Evolutionary conservation across 768 basidiomycete species (phyloP).

Genomic region (Lanmaoa pseudosensibilis): DNA sequence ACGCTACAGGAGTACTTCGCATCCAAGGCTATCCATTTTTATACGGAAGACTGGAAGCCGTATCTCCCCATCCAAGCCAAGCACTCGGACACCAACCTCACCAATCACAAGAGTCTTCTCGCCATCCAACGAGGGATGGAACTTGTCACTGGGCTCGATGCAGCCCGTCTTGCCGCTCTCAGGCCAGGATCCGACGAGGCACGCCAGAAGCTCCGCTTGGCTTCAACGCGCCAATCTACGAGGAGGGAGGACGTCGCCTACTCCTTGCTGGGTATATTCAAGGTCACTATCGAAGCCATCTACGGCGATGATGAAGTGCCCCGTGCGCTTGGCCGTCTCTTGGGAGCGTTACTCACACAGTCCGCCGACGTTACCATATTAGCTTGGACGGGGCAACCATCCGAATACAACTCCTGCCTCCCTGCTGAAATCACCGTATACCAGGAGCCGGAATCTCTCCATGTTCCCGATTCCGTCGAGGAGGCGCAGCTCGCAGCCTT

Average conservation of each 20-base stretch:
- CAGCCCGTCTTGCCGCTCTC: neutral
- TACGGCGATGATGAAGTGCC: constrained; percentile 24
- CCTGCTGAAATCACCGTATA: constrained; percentile 20
- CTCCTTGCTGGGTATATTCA: constrained; percentile 25
- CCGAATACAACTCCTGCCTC: constrained; percentile 24
- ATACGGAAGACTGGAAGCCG: constrained; percentile 23
- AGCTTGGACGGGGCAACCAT: constrained; percentile 18
- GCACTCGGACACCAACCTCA: neutral
- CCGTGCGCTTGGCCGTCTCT: constrained; percentile 23
- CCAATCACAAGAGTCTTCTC: constrained; percentile 11
- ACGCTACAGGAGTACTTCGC: constrained; percentile 26
- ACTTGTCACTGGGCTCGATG: constrained; percentile 12
- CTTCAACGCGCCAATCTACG: constrained; percentile 21
- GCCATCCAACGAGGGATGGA: constrained; percentile 18
- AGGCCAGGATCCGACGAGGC: constrained; percentile 7
- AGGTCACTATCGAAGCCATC: constrained; percentile 11
- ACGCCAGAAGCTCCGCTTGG: constrained; percentile 22
- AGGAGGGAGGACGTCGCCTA: constrained; percentile 26
- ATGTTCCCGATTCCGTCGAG: constrained; percentile 1
- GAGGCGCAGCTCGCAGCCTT: neutral
- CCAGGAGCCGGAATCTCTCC: neutral
- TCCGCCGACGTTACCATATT: constrained; percentile 20
- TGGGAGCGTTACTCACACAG: constrained; percentile 8
- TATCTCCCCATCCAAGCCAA: constrained; percentile 8
- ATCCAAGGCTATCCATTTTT: constrained; percentile 22